Evolutionary conservation across 306 rosid genomes (phyloP), one percentile per base, ranked within the genome.

Genomic region (Rosa persica): DNA sequence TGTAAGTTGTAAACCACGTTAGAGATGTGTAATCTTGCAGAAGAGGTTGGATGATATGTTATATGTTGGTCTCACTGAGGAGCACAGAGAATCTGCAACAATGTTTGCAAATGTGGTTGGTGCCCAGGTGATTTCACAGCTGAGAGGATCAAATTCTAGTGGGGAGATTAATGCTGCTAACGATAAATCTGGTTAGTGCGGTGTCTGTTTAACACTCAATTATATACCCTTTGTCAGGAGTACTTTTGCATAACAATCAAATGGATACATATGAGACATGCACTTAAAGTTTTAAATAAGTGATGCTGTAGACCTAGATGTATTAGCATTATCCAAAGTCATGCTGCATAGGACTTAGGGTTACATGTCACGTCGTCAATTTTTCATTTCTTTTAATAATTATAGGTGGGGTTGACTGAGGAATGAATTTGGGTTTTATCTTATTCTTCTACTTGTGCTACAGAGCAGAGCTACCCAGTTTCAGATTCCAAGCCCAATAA

Each of bases 41-140:
- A 96, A 81, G 86, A 93, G 97, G 84, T 82, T 96, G 83, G 97
- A 89, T 42, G 80, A 82, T 78, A 96, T 96, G 98, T 80, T 96
- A 85, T 96, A 91, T 36, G 99, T 96, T 85, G 99, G 99, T 85
- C 98, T 96, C 80, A 96, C 99, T 51, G 98, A 93, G 85, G 94
- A 96, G 83, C 99, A 96, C 91, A 89, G 84, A 85, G 96, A 96
- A 89, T 96, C 99, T 79, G 99, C 98, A 9, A 88, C 94, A 2
- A 88, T 88, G 94, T 96, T 96, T 83, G 99, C 96, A 72, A 88
- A 91, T 77, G 93, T 93, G 72, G 99, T 96, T 76, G 98, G 98
- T 62, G 83, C 98, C 55, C 99, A 96, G 91, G 98, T 91, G 87
- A 93, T 96, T 84, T 90, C 99, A 76, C 97, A 93, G 90, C 89